Evolutionary conservation across 78 protist genomes (phyloP).

Genomic region (Dictyostelium brefeldianum): DNA sequence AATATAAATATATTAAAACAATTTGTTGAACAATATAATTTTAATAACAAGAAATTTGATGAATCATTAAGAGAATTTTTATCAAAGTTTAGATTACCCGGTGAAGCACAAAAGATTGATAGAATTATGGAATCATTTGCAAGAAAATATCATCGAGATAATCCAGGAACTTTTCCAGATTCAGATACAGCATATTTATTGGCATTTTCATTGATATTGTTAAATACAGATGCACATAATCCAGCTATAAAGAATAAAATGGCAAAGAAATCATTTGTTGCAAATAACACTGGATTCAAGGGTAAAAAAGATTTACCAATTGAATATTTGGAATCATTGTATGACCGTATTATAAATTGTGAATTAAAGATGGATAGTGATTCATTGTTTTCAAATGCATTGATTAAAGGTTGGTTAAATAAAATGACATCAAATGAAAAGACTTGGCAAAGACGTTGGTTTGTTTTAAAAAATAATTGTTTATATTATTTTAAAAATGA

Average conservation of each 20-base stretch:
- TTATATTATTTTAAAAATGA: slow-evolving; percentile 71
- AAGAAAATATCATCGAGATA: slow-evolving; percentile 83
- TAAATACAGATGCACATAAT: slow-evolving; percentile 98
- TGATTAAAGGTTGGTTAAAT: slow-evolving; percentile 49
- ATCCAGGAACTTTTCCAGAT: slow-evolving; percentile 86
- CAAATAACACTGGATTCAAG: slow-evolving; percentile 24
- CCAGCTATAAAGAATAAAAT: slow-evolving; percentile 85
- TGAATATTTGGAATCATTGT: slow-evolving; percentile 46
- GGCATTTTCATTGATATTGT: slow-evolving; percentile 97
- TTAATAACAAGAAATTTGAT: slow-evolving; percentile 75
- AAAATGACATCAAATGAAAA: slow-evolving; percentile 71
- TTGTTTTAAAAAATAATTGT: slow-evolving; percentile 79
- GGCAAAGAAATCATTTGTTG: slow-evolving; percentile 80
- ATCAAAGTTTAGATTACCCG: slow-evolving; percentile 91
- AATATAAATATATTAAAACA: slow-evolving; percentile 29
- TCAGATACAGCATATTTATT: slow-evolving; percentile 96
- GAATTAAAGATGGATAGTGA: slow-evolving; percentile 49
- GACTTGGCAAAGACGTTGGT: slow-evolving; percentile 81
- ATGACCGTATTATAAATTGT: slow-evolving; percentile 44
- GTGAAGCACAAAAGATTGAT: slow-evolving; percentile 96
- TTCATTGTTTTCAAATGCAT: slow-evolving; percentile 53
- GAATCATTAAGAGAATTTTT: slow-evolving; percentile 92
- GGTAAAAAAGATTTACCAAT: slow-evolving; percentile 46
- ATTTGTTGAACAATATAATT: slow-evolving; percentile 57
- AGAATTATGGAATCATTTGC: slow-evolving; percentile 96